Evolutionary conservation across 1,284 basidiomycete genomes (phyloP), one percentile per base, ranked within the genome.

Genomic region (Apiotrichum brassicae): DNA sequence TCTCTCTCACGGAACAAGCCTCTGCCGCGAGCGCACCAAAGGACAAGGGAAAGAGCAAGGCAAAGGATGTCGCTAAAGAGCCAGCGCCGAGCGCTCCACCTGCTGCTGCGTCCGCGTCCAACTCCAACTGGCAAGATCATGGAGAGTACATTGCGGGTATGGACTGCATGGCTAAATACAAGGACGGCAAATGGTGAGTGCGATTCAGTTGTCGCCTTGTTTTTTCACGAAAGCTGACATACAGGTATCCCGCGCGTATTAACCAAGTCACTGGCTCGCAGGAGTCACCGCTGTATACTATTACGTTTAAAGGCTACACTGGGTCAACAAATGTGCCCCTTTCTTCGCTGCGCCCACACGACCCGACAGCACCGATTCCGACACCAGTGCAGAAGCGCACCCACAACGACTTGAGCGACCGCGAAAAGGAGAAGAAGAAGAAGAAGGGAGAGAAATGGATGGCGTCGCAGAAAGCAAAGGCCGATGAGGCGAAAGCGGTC

Each of bases 391-490:
- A 86, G 57, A 88, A 90, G 76, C 75, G 85, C 65, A 20, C n/a
- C 22, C 82, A 77, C 16, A 65, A 85, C 62, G 82, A 76, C 65
- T 86, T 91, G 76, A 88, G 87, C 61, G 88, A 92, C 26, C 56
- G 60, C 63, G 91, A 92, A 76, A 82, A 84, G 71, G 90, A 90
- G 64, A 79, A 77, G 75, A 94, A 92, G 80, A 92, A 92, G 78
- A 88, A 87, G 77, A 90, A 88, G 76, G 95, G 91, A 65, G 93
- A 97, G 76, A 95, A 94, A 78, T 95, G 95, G 76, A 68, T 90
- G 51, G 89, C 92, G 76, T 80, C 77, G 7, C 84, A 83, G 64
- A 87, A 89, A 37, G 82, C 83, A 18, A 94, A 94, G 74, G 84
- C 90, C 9, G 87, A 90, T 68, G 91, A 94, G 66, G 89, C 93